Conservation (phyloP, 2,329 filamentous ascomycete genomes). For the Pestalotiopsis sp. region DNA sequence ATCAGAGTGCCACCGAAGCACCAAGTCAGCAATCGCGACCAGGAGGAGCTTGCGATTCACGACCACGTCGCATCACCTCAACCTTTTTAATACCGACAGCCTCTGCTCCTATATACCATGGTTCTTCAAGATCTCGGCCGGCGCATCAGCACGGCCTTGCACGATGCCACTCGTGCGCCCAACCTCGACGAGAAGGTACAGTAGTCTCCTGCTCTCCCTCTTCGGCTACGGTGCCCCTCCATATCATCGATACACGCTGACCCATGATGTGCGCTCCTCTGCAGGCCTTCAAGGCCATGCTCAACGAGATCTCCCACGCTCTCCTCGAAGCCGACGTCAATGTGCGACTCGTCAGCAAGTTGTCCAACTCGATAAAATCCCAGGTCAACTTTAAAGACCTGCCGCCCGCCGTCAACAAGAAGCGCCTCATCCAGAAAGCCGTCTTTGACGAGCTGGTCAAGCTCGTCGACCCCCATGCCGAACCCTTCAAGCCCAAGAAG, state of each 20-base stretch:
- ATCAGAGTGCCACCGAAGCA: background rate
- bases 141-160: slow-evolving; percentile 96
- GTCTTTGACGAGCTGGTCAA: slow-evolving; percentile 97
- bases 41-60: slow-evolving; percentile 1
- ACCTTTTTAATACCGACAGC: background rate
- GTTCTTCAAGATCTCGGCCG: slow-evolving; percentile 98
- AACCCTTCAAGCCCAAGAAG: slow-evolving; percentile 96
- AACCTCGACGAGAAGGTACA: slow-evolving; percentile 94
- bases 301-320: slow-evolving; percentile 96
- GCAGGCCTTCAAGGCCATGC: slow-evolving; percentile 93
- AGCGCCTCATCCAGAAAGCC: slow-evolving; percentile 94
- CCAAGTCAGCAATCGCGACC: background rate
- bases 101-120: slow-evolving; percentile 55
- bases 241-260: background rate
- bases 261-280: slow-evolving; percentile 34
- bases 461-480: slow-evolving; percentile 91
- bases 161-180: slow-evolving; percentile 85
- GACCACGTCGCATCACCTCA: background rate
- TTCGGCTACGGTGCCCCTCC: slow-evolving; percentile 9
- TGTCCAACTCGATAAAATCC: slow-evolving; percentile 89
- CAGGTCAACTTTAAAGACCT: slow-evolving; percentile 95
- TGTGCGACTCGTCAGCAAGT: slow-evolving; percentile 84
- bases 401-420: slow-evolving; percentile 92
- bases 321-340: slow-evolving; percentile 98
- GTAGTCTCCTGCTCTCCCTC: slow-evolving; percentile 14